Evolutionary conservation across 805 yeast species (phyloP), one percentile per base, ranked within the genome.

Genomic region (Monosporozyma aquatica): DNA sequence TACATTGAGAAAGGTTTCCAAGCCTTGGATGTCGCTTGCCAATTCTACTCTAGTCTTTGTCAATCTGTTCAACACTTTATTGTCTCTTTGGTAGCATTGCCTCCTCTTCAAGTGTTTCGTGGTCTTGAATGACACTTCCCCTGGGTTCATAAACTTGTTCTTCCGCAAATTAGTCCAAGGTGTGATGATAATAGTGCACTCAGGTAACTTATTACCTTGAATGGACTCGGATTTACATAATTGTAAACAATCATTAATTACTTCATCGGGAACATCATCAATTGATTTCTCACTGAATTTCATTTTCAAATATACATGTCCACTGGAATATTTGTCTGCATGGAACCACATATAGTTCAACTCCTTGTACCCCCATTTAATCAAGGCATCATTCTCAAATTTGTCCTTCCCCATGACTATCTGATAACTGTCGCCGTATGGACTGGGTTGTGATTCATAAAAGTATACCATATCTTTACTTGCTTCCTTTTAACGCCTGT

Each of bases 201-300:
- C 79, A 53, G 76, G 76, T 50, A 74, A 59, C 54, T 84, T 84
- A 61, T 79, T 82, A 11, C 85, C 92, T 54, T 78, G 76, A 28
- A 83, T 82, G 4, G 89, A 81, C 56, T 80, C 80, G 9, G 85
- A 82, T 57, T 84, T 82, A 23, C 90, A 80, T 43, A 85, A 64
- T 52, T 84, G 94, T 1, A 81, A 80, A 37, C 80, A 73, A 47
- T 74, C 80, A 28, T 56, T 61, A 9, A 83, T 55, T 0, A 81
- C 64, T 3, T 62, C 70, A 13, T 67, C 65, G 1, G 82, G 82
- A 14, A 82, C 72, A 21, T 64, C 64, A 4, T 68, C 73, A 58
- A 74, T 62, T 18, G 55, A 40, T 37, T 66, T 65, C 42, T 73
- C 78, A 18, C 70, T 74, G 2, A 57, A 55, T 2, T 69, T 64